Percentiles rank a stretch among this genome's conserved stretches.
Evolutionary conservation across 177 flowering plant genomes (phyloP).

Genomic region (Tripterygium wilfordii): DNA sequence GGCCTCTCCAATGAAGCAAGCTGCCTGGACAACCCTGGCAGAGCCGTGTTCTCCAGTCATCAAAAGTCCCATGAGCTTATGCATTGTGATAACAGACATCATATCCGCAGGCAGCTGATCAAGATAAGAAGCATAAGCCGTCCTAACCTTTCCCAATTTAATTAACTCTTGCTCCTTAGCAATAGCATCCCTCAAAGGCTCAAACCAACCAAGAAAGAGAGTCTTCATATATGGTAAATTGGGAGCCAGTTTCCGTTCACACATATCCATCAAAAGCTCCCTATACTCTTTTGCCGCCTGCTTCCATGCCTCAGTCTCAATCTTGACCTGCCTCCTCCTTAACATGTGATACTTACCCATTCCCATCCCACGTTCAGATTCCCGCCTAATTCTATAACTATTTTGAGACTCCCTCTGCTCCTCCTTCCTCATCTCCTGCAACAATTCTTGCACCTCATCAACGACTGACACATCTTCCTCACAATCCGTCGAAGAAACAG

Average conservation of each 20-base stretch:
- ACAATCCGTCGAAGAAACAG: slow-evolving; percentile 43
- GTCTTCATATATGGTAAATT: slow-evolving; percentile 93
- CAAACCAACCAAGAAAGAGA: slow-evolving; percentile 95
- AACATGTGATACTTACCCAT: slow-evolving; percentile 35
- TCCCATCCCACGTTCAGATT: slow-evolving; percentile 29
- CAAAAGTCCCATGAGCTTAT: slow-evolving; percentile 78
- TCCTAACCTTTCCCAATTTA: slow-evolving; percentile 42
- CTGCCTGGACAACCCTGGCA: slow-evolving; percentile 71
- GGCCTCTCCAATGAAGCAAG: slow-evolving; percentile 76
- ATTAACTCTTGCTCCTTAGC: slow-evolving; percentile 57
- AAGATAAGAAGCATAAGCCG: slow-evolving; percentile 52
- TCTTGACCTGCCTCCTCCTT: slow-evolving; percentile 66
- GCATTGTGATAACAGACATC: slow-evolving; percentile 98
- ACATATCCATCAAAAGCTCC: slow-evolving; percentile 86
- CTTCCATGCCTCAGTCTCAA: slow-evolving; percentile 93
- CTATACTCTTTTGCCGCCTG: slow-evolving; percentile 76
- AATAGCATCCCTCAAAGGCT: slow-evolving; percentile 70
- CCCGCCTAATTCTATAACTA: slow-evolving; percentile 10
- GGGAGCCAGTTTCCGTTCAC: slow-evolving; percentile 85
- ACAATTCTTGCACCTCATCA: slow-evolving; percentile 51
- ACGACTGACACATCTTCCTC: slow-evolving; percentile 47
- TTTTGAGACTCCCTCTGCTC: slow-evolving; percentile 11
- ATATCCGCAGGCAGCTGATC: slow-evolving; percentile 79
- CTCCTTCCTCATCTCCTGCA: slow-evolving; percentile 37
- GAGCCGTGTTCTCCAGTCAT: slow-evolving; percentile 70